phyloP scores from a whole-genome alignment of 371 early-diverging fungal species.

The Choanephora cucurbitarum region DNA sequence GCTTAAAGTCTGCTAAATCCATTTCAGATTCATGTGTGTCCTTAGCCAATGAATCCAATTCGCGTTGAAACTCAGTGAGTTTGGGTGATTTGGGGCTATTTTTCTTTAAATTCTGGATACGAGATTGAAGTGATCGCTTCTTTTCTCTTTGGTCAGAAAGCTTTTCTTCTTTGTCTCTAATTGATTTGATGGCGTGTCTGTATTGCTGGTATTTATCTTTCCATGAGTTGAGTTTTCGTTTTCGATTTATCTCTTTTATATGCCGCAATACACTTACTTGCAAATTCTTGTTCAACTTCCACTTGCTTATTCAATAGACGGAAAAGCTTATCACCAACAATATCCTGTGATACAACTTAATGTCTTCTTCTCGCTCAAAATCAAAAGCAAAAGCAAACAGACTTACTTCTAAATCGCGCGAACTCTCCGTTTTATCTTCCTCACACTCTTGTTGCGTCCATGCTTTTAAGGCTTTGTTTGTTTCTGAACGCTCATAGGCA shows the following conservation, averaged over 20 bases:
- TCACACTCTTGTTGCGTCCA: slow-evolving; percentile 40
- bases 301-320: slow-evolving; percentile 34
- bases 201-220: slow-evolving; percentile 46
- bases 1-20: slow-evolving; percentile 52
- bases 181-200: slow-evolving; percentile 48
- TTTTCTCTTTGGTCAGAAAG: slow-evolving; percentile 46
- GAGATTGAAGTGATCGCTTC: slow-evolving; percentile 40
- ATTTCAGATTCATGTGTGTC: slow-evolving; percentile 47
- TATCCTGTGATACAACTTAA: slow-evolving; percentile 23
- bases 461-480: slow-evolving; percentile 31
- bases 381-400: background rate
- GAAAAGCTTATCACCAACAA: slow-evolving; percentile 38
- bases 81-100: slow-evolving; percentile 40
- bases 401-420: slow-evolving; percentile 38
- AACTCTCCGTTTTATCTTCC: slow-evolving; percentile 27
- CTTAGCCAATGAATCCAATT: slow-evolving; percentile 38
- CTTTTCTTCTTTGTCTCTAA: slow-evolving; percentile 47
- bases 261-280: slow-evolving; percentile 21
- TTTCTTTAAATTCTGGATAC: slow-evolving; percentile 35
- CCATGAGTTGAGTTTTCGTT: too few relatives aligned
- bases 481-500: slow-evolving; percentile 37
- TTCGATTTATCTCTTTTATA: background rate
- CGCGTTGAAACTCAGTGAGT: slow-evolving; percentile 35
- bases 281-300: slow-evolving; percentile 41
- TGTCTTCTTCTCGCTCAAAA: background rate